Evolutionary conservation across 1,139 yeast genomes (phyloP).

Genomic region (Yamadazyma spencermartinsiae): DNA sequence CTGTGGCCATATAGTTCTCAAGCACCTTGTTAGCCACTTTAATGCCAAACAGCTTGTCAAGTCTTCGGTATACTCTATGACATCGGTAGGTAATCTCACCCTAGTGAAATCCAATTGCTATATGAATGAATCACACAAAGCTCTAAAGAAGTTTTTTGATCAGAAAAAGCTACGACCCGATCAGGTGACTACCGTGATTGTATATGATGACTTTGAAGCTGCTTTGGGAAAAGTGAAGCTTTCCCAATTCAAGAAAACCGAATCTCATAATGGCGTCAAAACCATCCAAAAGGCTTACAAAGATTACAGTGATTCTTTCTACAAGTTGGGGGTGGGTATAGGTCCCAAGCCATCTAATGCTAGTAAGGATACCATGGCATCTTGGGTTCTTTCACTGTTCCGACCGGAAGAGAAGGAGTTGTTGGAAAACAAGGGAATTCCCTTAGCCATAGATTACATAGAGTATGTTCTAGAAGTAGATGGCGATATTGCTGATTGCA

Average conservation of each 20-base stretch:
- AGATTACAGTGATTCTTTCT: constrained; percentile 14
- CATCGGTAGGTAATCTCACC: constrained; percentile 20
- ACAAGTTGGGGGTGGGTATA: constrained; percentile 42
- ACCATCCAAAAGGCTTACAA: constrained; percentile 19
- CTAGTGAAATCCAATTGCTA: constrained; percentile 40
- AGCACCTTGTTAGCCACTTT: constrained; percentile 25
- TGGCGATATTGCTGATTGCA: constrained; percentile 22
- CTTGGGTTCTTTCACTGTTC: constrained; percentile 41
- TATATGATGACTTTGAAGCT: constrained; percentile 45
- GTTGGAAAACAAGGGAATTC: constrained; percentile 18
- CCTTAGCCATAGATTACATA: constrained; percentile 20
- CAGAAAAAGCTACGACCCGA: constrained; percentile 20
- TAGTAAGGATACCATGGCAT: constrained; percentile 34
- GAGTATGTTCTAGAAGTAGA: constrained; percentile 20
- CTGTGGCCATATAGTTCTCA: constrained; percentile 39
- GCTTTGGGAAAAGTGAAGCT: constrained; percentile 31
- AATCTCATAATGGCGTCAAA: constrained; percentile 44
- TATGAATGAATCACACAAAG: constrained; percentile 43
- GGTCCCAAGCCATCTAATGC: constrained; percentile 46
- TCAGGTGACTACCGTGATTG: constrained; percentile 22
- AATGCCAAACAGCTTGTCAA: constrained; percentile 26
- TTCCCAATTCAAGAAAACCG: constrained; percentile 31
- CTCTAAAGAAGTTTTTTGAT: constrained; percentile 26
- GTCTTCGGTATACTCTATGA: constrained; percentile 25
- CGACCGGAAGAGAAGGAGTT: constrained; percentile 19